Base-by-base conservation (phyloP, 345 rosid species). In the Excoecaria cochinchinensis region DNA sequence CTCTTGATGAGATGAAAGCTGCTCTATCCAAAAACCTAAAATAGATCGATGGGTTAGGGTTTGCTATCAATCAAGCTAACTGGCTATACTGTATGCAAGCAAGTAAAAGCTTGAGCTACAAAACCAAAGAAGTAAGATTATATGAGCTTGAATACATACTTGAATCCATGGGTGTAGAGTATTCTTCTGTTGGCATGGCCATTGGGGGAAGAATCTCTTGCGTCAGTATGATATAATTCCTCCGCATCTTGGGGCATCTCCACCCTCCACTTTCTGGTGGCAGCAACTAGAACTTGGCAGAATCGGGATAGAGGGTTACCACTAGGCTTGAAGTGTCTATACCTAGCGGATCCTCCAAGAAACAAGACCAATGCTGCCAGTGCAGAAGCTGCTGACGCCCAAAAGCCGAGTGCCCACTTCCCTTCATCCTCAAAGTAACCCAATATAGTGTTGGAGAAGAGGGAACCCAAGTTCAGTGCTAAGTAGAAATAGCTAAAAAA, bases 401-500 rank as follows among this genome's bases (percentile, higher is more conserved):
- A 96, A 72, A 96, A 96, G 12, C 99, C 99, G 3, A 96, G 85
- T 0, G 91, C 93, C 99, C 99, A 96, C 89, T 85, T 74, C 5
- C 99, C 99, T 57, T 89, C 91, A 46, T 96, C 98, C 83, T 96
- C 98, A 17, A 92, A 89, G 80, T 96, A 96, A 6, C 97, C 90
- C 67, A 96, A 74, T 63, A 96, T 82, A 6, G 99, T 96, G 84
- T 96, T 96, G 21, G 99, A 96, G 82, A 96, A 92, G 82, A 96
- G 97, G 31, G 97, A 92, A 0, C 99, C 99, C 16, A 96, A 86
- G 91, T 96, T 96, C 74, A 93, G 53, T 59, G 97, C 91, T 4
- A 96, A 85, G 90, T 96, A 96, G 79, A 96, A 96, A 92, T 93
- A 96, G 89, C 99, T 93, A 72, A 96, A 96, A 71, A 96, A 93